phyloP scores from a whole-genome alignment of 78 protist genomes.

The Dictyostelium firmibasis region DNA sequence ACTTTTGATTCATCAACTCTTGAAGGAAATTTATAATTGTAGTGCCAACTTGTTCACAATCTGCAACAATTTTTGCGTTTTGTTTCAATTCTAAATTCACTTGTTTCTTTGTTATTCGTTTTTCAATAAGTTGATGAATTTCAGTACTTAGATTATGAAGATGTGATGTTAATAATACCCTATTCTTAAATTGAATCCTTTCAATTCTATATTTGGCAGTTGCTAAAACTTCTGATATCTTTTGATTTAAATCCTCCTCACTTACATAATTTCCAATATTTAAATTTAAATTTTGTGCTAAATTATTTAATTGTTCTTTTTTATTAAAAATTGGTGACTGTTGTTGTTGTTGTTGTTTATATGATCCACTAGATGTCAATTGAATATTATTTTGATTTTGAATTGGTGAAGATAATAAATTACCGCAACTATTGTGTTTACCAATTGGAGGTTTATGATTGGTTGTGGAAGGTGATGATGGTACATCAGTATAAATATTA shows the following conservation, averaged over 20 bases:
- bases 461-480: neutral
- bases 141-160: slow-evolving; percentile 48
- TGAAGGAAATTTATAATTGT: slow-evolving; percentile 43
- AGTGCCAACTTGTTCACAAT: slow-evolving; percentile 24
- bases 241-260: slow-evolving; percentile 55
- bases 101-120: slow-evolving; percentile 64
- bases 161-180: slow-evolving; percentile 45
- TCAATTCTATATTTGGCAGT: slow-evolving; percentile 63
- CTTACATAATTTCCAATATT: neutral
- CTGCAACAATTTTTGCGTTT: slow-evolving; percentile 59
- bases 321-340: slow-evolving; percentile 21
- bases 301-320: slow-evolving; percentile 52
- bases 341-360: neutral
- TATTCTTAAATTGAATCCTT: slow-evolving; percentile 71
- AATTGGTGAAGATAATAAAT: neutral
- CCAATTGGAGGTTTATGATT: slow-evolving; percentile 3
- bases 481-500: neutral
- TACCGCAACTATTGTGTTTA: neutral
- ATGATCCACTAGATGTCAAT: neutral
- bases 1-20: slow-evolving; percentile 26
- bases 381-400: neutral
- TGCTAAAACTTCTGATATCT: slow-evolving; percentile 50
- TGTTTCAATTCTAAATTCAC: slow-evolving; percentile 53
- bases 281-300: slow-evolving; percentile 36
- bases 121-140: slow-evolving; percentile 55